A percentile compares a stretch with the other conserved stretches of the same genome.
Evolutionary conservation across 164 flowering plant genomes (phyloP).

Genomic region (Tinospora cordifolia): DNA sequence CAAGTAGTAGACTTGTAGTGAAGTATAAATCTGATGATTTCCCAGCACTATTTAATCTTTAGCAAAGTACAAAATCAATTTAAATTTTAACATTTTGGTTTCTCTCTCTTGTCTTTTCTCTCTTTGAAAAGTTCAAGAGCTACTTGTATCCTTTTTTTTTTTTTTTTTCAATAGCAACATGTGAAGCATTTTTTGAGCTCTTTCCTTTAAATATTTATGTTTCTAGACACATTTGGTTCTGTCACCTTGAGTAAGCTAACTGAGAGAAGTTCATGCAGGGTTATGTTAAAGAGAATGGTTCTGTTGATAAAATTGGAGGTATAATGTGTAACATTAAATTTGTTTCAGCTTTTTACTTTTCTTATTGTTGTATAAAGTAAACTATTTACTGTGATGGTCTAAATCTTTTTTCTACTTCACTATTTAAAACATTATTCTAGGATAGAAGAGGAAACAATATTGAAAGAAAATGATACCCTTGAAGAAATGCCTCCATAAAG

Average conservation of each 20-base stretch:
- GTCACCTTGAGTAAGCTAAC: neutral
- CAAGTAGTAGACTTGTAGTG: too few relatives aligned
- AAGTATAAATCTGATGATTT: too few relatives aligned
- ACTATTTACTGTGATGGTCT: neutral
- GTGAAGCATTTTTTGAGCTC: neutral
- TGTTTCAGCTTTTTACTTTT: neutral
- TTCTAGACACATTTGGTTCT: neutral
- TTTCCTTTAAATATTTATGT: neutral
- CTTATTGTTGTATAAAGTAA: too few relatives aligned
- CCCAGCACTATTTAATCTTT: too few relatives aligned
- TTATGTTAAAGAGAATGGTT: slow-evolving; percentile 3
- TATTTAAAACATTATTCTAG: neutral
- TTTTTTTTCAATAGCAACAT: neutral
- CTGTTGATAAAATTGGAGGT: slow-evolving; percentile 9
- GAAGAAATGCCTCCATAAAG: too few relatives aligned
- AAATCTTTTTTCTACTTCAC: neutral
- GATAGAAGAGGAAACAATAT: neutral
- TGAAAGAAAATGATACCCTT: neutral
- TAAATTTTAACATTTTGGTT: too few relatives aligned
- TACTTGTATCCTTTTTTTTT: neutral
- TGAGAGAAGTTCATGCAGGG: slow-evolving; percentile 11
- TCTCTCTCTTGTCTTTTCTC: too few relatives aligned
- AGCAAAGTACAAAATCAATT: too few relatives aligned
- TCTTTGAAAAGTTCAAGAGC: too few relatives aligned
- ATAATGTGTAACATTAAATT: slow-evolving; percentile 1